Base-by-base conservation (phyloP, 257 asterid genomes). In the Solanum ahanhuiri region DNA sequence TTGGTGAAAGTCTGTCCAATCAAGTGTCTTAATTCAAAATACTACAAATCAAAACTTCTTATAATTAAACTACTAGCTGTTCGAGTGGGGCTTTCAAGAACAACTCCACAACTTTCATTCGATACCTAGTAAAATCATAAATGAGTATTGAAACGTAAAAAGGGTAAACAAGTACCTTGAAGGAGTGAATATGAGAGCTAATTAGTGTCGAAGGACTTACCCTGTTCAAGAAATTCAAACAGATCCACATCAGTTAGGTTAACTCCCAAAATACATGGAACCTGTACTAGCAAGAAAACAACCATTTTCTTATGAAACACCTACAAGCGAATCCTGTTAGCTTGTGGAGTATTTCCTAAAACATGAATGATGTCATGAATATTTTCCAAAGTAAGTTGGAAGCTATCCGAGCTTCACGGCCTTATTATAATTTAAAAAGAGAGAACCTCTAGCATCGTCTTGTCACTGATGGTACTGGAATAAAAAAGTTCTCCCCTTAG, bases 161-260 rank as follows among this genome's bases (percentile, higher is more conserved):
- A 43, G 64, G 54, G 81, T 30, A 12, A 39, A 83, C 11, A 4
- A 18, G 81, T 89, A 94, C 99, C 97, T 94, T 31, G 70, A 23
- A 79, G 23, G 82, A 34, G 48, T 34, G 28, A 75, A 75, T 12
- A 75, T n/a, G 58, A 75, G 33, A 75, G 48, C 31, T 75, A n/a
- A 20, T n/a, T 75, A n/a, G 25, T 39, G 34, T 73, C 76, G 35
- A 22, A 71, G 70, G 31, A 39, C 84, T 89, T 67, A 95, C 99
- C 99, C 98, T 95, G 98, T 88, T 94, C 96, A 89, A 96, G 97
- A 88, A n/a, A n/a, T n/a, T n/a, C n/a, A n/a, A n/a, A n/a, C n/a
- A n/a, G n/a, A n/a, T n/a, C n/a, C n/a, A n/a, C n/a, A n/a, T n/a
- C n/a, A n/a, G n/a, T n/a, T n/a, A n/a, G n/a, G n/a, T n/a, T n/a